phyloP scores from a whole-genome alignment of 345 rosid species.

The Camelina neglecta region DNA sequence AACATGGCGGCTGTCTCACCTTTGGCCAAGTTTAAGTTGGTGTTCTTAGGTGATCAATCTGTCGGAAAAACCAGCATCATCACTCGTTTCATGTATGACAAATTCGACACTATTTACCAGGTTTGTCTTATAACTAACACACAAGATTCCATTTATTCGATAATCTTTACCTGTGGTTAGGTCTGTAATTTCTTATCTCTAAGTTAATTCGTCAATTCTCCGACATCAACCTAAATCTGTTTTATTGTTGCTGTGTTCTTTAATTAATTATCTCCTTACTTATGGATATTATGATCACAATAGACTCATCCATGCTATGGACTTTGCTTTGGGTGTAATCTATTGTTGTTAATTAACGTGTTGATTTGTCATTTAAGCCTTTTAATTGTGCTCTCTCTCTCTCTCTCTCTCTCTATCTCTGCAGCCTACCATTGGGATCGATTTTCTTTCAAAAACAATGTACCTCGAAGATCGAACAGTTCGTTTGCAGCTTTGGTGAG shows the following conservation, averaged over 20 bases:
- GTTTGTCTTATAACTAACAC: slow-evolving; percentile 28
- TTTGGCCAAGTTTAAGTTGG: slow-evolving; percentile 77
- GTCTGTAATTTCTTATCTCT: background rate
- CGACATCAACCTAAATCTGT: background rate
- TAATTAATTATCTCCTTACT: background rate
- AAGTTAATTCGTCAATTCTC: background rate
- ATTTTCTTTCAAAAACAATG: slow-evolving; percentile 91
- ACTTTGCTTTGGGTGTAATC: background rate
- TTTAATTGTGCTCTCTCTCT: background rate
- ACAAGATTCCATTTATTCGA: background rate
- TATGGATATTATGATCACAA: background rate
- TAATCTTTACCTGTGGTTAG: background rate
- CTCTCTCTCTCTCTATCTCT: background rate
- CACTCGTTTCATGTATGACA: slow-evolving; percentile 93
- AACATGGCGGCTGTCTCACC: slow-evolving; percentile 71
- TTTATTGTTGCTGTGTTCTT: background rate
- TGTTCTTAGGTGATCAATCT: slow-evolving; percentile 86
- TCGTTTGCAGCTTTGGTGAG: slow-evolving; percentile 89
- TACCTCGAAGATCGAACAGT: slow-evolving; percentile 94
- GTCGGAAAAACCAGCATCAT: slow-evolving; percentile 93
- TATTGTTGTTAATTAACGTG: background rate
- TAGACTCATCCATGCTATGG: background rate
- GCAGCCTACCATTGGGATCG: slow-evolving; percentile 94
- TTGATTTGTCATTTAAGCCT: slow-evolving; percentile 4
- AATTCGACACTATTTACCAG: slow-evolving; percentile 89